Percentiles rank a stretch among this genome's conserved stretches.
phyloP scores from a whole-genome alignment of 2,329 filamentous ascomycete genomes.

The Apiospora pterosperma region DNA sequence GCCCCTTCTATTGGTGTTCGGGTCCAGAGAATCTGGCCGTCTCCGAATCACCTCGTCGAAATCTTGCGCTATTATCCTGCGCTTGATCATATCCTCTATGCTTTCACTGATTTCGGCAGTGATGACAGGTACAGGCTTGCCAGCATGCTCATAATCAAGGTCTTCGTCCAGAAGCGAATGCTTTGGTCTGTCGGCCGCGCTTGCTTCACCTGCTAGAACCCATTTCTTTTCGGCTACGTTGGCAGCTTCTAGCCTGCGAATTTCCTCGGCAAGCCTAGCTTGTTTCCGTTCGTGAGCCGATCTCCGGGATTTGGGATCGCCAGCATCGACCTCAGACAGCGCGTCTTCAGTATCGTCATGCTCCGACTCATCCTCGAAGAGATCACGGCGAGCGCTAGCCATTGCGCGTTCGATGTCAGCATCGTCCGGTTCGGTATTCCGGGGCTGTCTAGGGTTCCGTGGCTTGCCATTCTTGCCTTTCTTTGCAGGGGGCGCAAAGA shows the following conservation, averaged over 20 bases:
- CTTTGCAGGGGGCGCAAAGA: slow-evolving; percentile 80
- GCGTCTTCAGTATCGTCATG: slow-evolving; percentile 61
- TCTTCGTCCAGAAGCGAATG: slow-evolving; percentile 95
- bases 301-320: slow-evolving; percentile 67
- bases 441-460: slow-evolving; percentile 36
- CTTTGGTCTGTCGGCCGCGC: slow-evolving; percentile 74
- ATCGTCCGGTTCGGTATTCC: slow-evolving; percentile 45
- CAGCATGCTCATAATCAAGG: slow-evolving; percentile 90
- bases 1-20: slow-evolving; percentile 62
- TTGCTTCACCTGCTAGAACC: slow-evolving; percentile 85
- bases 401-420: slow-evolving; percentile 79
- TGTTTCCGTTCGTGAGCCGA: slow-evolving; percentile 86
- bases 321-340: slow-evolving; percentile 63
- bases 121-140: slow-evolving; percentile 92
- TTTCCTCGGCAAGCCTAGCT: slow-evolving; percentile 83
- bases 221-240: slow-evolving; percentile 89
- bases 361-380: slow-evolving; percentile 78
- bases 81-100: slow-evolving; percentile 92
- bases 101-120: slow-evolving; percentile 86
- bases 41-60: slow-evolving; percentile 90
- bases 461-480: slow-evolving; percentile 59
- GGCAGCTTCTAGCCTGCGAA: slow-evolving; percentile 83
- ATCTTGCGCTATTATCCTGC: slow-evolving; percentile 81
- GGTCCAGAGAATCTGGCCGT: slow-evolving; percentile 68
- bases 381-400: slow-evolving; percentile 79